Percentiles rank a stretch among this genome's conserved stretches.
These are phyloP conservation scores for Rhododendron ovatum DNA, from an alignment of 148 eudicot genomes.

Conservation along the genomic window DNA sequence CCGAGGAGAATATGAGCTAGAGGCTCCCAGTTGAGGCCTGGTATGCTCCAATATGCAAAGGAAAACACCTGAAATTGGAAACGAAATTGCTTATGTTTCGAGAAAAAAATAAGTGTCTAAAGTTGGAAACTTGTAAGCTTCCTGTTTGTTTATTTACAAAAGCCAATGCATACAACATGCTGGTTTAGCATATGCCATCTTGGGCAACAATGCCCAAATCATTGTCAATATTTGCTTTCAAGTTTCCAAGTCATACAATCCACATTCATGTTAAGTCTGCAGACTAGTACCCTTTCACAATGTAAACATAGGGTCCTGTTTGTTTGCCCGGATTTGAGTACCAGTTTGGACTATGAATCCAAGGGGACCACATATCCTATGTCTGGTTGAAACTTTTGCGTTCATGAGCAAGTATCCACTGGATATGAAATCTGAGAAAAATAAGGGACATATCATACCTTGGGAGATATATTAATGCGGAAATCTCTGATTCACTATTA, in stretches of 20 bases:
- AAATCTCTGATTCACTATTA: neutral
- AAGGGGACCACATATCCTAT: neutral
- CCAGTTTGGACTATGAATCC: neutral
- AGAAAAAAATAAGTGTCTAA: neutral
- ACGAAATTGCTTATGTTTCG: neutral
- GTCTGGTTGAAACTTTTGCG: neutral
- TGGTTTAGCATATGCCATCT: neutral
- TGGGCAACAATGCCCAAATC: neutral
- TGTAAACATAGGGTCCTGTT: neutral
- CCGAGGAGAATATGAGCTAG: conserved; percentile 13
- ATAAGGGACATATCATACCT: neutral
- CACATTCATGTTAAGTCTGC: neutral
- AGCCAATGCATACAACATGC: neutral
- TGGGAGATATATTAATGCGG: neutral
- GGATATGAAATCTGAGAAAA: neutral
- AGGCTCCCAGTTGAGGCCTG: conserved; percentile 2
- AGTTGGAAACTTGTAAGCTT: neutral
- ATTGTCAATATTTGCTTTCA: neutral
- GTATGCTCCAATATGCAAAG: conserved; percentile 7
- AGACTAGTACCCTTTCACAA: neutral
- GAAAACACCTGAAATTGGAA: conserved; percentile 14
- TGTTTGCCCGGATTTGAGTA: neutral
- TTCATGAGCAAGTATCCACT: neutral
- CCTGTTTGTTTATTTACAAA: neutral
- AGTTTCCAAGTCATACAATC: neutral